Base-by-base conservation (phyloP, 2,329 filamentous ascomycete species). In the Neonectria faginata region DNA sequence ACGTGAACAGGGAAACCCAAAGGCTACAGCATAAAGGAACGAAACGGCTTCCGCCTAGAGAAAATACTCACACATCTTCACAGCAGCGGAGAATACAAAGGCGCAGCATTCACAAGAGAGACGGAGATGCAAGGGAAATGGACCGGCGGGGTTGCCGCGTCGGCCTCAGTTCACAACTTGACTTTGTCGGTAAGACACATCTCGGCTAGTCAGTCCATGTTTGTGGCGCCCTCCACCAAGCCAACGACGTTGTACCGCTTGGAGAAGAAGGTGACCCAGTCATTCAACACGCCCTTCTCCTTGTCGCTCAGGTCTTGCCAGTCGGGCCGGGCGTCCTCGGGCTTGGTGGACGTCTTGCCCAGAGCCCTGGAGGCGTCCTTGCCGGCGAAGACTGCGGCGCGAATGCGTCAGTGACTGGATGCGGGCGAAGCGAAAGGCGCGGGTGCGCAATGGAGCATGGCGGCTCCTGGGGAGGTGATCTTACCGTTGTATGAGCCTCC, bases 231-330 rank as follows among this genome's bases (percentile, higher is more conserved):
- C 64, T 85, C 81, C 16, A 92, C 88, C 60, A 84, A 78, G 14
- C 93, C 93, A 51, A 97, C 89, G 56, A 98, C 87, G 74, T 97
- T 98, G 82, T 99, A 99, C 62, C 96, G 87, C 84, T 98, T 99
- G 71, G 91, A 93, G 81, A 99, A 99, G 81, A 97, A 99, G 2
- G 92, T 97, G 68, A 91, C 89, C 96, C 96, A 99, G 79, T 99
- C 96, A 58, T 95, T 87, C 66, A 99, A 82, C 3, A 92, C 90
- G 27, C 88, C 88, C 83, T 96, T 93, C 78, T 97, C 90, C 80
- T 96, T 94, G 22, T 97, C 94, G 14, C 85, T 84, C 56, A 99
- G 83, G 74, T 94, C 92, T 62, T 91, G 84, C 92, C 93, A 98
- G 55, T 97, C 91, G 2, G 96, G 83, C 33, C 83, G 83, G 69